Base-by-base conservation (phyloP, 306 rosid genomes). In the Trichosanthes truncata region DNA sequence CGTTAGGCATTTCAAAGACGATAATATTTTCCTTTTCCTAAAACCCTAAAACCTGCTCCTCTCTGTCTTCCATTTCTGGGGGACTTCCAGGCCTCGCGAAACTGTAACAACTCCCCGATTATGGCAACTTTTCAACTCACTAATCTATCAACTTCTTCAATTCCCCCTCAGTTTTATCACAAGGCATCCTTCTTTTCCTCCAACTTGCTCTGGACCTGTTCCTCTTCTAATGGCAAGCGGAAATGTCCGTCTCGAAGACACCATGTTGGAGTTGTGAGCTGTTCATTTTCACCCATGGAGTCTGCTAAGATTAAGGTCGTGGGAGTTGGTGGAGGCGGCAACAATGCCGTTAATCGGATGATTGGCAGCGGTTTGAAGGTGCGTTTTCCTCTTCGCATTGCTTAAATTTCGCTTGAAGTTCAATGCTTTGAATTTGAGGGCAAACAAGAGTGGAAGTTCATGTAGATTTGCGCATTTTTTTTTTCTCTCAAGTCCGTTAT, bases 341-440 rank as follows among this genome's bases (percentile, higher is more conserved):
- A 90, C 89, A 92, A 94, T 86, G 97, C 97, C 29, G 93, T 94
- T 45, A 94, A 94, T 81, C 97, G 98, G 85, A 94, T 94, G 98
- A 92, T 94, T 85, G 94, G 93, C 77, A 90, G 94, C 79, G 97
- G 96, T 71, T 87, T 92, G 74, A 89, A 89, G 68, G 98, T 92
- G 55, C 76, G 79, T 81, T 81, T 81, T 36, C 57, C 9, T 48
- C 46, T 84, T 2, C 36, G 23, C 59, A 73, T 72, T 72, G 0
- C 3, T 1, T 23, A 15, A 26, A 26, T 49, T 73, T 7, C 60
- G 4, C 18, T 29, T 38, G 23, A 26, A 78, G 26, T 62, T 69
- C 23, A 65, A 79, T 23, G 13, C 41, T 49, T 8, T 8, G 3
- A 14, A 9, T 48, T 25, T 35, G 4, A 17, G 76, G 23, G 40